These are phyloP conservation scores for Aureobasidium pullulans DNA, from an alignment of 2,329 filamentous ascomycete species.

Conservation along the genomic window DNA sequence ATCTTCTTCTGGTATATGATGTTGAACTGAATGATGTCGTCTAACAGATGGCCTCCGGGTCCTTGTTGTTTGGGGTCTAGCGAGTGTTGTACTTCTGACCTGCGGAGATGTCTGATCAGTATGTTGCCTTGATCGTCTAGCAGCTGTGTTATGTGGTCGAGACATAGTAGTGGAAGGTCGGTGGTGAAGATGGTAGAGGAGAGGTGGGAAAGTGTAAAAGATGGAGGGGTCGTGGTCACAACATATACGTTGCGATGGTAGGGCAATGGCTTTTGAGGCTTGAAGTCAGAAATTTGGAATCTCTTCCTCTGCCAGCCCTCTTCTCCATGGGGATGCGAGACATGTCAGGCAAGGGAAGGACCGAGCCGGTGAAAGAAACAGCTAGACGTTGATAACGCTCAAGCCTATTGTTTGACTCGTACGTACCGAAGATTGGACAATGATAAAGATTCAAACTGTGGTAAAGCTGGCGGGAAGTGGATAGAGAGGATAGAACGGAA, in stretches of 20 bases:
- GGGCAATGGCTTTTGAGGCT: conserved; percentile 13
- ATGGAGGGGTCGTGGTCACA: not conserved
- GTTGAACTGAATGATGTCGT: not conserved
- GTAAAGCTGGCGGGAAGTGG: not conserved
- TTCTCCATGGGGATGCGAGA: not conserved
- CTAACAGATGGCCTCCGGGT: conserved; percentile 3
- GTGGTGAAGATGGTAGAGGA: not conserved
- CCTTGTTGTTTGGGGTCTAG: not conserved
- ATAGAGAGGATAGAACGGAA: not conserved
- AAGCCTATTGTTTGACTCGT: not conserved
- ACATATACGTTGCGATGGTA: conserved; percentile 10
- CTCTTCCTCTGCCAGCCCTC: not conserved
- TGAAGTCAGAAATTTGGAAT: conserved; percentile 1
- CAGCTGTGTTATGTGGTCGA: not conserved
- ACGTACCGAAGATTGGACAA: not conserved
- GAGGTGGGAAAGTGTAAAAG: not conserved
- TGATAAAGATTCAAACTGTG: not conserved
- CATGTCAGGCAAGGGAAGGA: conserved; percentile 1
- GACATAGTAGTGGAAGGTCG: not conserved
- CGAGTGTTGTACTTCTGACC: not conserved
- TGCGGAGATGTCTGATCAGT: conserved; percentile 8
- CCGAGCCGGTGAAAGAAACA: not conserved
- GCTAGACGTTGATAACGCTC: not conserved
- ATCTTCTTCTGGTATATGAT: not conserved
- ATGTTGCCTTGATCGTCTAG: not conserved